These are phyloP conservation scores for Hymenoscyphus linearis DNA, from an alignment of 2,329 filamentous ascomycete genomes.

Conservation along the genomic window DNA sequence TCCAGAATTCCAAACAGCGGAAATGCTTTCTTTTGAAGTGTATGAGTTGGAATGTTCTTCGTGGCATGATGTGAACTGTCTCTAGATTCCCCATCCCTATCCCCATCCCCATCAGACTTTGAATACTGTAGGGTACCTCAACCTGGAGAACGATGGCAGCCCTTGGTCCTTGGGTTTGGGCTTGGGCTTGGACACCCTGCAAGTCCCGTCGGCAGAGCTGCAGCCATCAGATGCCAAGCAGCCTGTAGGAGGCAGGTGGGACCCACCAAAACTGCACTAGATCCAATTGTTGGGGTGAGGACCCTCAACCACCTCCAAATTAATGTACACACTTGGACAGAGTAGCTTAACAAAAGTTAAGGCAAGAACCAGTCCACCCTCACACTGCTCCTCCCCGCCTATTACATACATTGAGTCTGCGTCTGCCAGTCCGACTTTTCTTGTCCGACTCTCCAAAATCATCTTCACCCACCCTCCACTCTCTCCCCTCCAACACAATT, in stretches of 20 bases:
- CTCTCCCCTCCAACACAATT: background rate
- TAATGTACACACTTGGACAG: too few relatives aligned
- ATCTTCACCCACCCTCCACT: background rate
- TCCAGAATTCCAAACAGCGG: background rate
- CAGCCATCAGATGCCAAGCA: background rate
- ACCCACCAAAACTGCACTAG: background rate
- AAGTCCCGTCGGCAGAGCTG: background rate
- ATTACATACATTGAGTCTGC: background rate
- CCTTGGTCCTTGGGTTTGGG: too few relatives aligned
- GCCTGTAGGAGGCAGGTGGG: background rate
- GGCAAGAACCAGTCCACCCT: background rate
- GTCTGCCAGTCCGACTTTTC: background rate
- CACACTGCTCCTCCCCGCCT: background rate
- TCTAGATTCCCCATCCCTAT: background rate
- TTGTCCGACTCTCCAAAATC: background rate
- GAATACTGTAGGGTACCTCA: background rate
- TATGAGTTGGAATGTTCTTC: background rate
- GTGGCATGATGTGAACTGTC: background rate
- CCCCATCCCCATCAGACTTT: background rate
- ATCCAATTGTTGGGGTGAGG: background rate
- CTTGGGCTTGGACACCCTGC: background rate
- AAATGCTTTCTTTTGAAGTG: background rate
- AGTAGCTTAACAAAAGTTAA: too few relatives aligned
- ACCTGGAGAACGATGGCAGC: too few relatives aligned
- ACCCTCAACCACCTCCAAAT: background rate